Conservation (phyloP, 768 basidiomycete genomes). For the Lenzites betulinus region DNA sequence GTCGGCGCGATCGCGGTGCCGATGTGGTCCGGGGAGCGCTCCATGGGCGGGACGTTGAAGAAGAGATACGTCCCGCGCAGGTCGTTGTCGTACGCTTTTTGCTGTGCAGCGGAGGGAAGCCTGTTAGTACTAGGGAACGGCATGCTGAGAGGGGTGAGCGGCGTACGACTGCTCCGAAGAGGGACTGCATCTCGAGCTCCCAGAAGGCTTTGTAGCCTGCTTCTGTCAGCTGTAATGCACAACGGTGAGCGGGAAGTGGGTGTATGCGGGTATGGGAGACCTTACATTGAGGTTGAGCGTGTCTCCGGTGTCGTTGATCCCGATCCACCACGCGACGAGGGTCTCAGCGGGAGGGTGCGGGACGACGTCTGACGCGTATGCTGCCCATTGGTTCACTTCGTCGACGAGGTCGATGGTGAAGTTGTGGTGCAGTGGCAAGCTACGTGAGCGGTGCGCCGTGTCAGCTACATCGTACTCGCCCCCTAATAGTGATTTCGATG, state of each 20-base stretch:
- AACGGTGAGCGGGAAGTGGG: background rate
- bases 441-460: constrained; percentile 14
- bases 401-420: constrained; percentile 50
- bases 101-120: constrained; percentile 31
- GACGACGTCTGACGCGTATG: constrained; percentile 45
- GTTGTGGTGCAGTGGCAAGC: constrained; percentile 49
- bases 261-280: background rate
- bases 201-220: constrained; percentile 46
- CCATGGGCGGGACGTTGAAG: constrained; percentile 57
- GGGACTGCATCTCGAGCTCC: constrained; percentile 49
- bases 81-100: constrained; percentile 42
- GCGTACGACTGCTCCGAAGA: constrained; percentile 53
- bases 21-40: constrained; percentile 45
- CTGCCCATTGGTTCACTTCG: constrained; percentile 51
- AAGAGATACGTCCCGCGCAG: constrained; percentile 49
- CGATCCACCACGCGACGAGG: constrained; percentile 58
- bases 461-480: background rate
- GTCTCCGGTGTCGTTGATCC: constrained; percentile 61
- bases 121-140: background rate
- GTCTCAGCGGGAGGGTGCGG: constrained; percentile 47
- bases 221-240: constrained; percentile 43
- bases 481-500: background rate
- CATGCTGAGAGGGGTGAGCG: background rate
- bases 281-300: constrained; percentile 40
- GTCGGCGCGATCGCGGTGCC: constrained; percentile 39